Base-by-base conservation (phyloP, 768 basidiomycete species). In the Mycena belliarum region DNA sequence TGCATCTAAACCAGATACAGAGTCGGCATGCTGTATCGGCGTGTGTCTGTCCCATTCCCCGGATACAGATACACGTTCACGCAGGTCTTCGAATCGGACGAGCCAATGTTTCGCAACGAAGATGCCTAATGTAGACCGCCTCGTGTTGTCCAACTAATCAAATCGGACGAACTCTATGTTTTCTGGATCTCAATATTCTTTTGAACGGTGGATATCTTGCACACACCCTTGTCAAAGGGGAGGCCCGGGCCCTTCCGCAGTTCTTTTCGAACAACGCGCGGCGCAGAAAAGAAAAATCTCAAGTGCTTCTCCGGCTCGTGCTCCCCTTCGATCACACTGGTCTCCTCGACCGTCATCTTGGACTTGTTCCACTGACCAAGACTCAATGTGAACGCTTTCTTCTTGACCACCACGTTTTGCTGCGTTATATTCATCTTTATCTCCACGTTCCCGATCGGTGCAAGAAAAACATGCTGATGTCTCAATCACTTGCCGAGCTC, bases 361-460 rank as follows among this genome's bases (percentile, higher is more conserved):
- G 84, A 78, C 74, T 79, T 80, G 78, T 86, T 88, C 88, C 87
- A 90, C 86, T 79, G 75, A 75, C 80, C 82, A 83, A 81, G 74
- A 71, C 77, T 77, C 76, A 76, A 76, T 77, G 80, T 79, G 80
- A 79, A 80, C 73, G 78, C 79, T 82, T 78, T 72, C 83, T 87
- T 87, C 84, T 83, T 74, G 70, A n/a, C 75, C 74, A 77, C 80
- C 88, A 90, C 86, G 88, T 89, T 63, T 52, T 45, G 14, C 40
- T 87, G 76, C 78, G 75, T 80, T 79, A 76, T 78, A 82, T 81
- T 83, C 83, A 82, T 75, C 80, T 83, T 84, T 84, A 83, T 88
- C 82, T 76, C 80, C 89, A 89, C 89, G 87, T 90, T 90, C 72
- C 76, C 84, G 86, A 89, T 88, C 86, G 79, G 67, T 74, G 74